Base-by-base conservation (phyloP, 2,329 filamentous ascomycete genomes). In the Xylariaceae sp. region DNA sequence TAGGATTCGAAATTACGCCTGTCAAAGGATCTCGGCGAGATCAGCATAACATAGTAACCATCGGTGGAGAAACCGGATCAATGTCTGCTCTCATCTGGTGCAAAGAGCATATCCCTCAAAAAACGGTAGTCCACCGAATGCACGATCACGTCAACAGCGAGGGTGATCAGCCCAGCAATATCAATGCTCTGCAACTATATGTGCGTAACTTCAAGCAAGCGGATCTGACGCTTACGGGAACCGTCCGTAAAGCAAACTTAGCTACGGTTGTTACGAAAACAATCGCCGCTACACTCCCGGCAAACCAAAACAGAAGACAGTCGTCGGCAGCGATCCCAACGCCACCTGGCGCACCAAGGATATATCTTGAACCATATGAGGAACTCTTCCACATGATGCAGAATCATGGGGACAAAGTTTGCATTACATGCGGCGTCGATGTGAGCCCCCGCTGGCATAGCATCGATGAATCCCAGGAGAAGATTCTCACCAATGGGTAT, bases 181-280 rank as follows among this genome's bases (percentile, higher is more conserved):
- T 54, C 49, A 95, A 86, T 63, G 90, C 89, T 9, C 74, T 99
- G 47, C 91, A 96, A 69, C 78, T 95, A 22, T 99, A 88, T 68
- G 89, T 87, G 42, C 86, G 87, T 61, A 91, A 86, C 54, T 96
- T 90, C 76, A 99, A 99, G 71, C 92, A 97, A 72, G 92, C 94
- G 8, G 94, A 99, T 68, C 80, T 92, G 39, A 84, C 88, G 2
- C 75, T 96, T 63, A 96, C 92, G 2, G 94, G 94, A 26, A 96
- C 92, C 16, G 89, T 94, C 19, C 87, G 94, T 51, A 96, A 96
- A 71, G 92, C 94, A 19, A 94, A 89, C 55, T 80, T 94, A 40
- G 81, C 86, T 66, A 83, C 82, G 53, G 79, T 81, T 47, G 83
- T 81, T 26, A 80, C 81, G 12, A 89, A 86, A 67, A 72, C 70